Base-by-base conservation (phyloP, 345 rosid genomes). In the Aquilaria sinensis region DNA sequence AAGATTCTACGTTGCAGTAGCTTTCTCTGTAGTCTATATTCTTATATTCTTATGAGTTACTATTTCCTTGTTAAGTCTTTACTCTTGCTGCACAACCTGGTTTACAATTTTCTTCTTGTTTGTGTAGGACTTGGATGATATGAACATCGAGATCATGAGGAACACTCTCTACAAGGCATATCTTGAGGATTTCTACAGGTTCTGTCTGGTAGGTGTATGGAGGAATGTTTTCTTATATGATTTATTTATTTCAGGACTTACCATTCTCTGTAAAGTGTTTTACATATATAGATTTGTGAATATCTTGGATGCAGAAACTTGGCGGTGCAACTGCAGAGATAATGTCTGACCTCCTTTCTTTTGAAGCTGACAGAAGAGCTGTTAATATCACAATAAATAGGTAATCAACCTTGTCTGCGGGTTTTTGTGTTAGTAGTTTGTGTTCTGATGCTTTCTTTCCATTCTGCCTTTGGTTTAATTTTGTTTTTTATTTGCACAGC, bases 271-370 rank as follows among this genome's bases (percentile, higher is more conserved):
- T 14, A 23, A 46, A 23, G n/a, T 23, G 57, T 53, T 12, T 53
- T 23, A 30, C 60, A 68, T 45, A 68, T 63, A 57, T 51, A 53
- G 15, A 58, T 48, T 64, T 37, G 4, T 6, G 16, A 47, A 61
- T 49, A 47, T 60, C 54, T 58, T 58, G 11, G 14, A 15, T 8
- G 53, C 43, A 90, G 99, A 94, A 94, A 90, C 92, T 94, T 72
- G 99, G 99, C 59, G 99, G 97, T 29, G 99, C 99, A 41, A 94
- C 99, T 57, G 76, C 86, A 31, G 97, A 94, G 81, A 90, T 94
- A 63, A 90, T 94, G 99, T 94, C 99, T 80, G 92, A 94, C 72
- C 99, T 94, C 56, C 79, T 94, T 54, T 79, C 99, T 47, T 94
- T 94, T 71, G 99, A 94, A 76, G 99, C 97, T 43, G 99, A 90